Evolutionary conservation across 2,329 filamentous ascomycete genomes (phyloP).

Genomic region (Microsporum canis): DNA sequence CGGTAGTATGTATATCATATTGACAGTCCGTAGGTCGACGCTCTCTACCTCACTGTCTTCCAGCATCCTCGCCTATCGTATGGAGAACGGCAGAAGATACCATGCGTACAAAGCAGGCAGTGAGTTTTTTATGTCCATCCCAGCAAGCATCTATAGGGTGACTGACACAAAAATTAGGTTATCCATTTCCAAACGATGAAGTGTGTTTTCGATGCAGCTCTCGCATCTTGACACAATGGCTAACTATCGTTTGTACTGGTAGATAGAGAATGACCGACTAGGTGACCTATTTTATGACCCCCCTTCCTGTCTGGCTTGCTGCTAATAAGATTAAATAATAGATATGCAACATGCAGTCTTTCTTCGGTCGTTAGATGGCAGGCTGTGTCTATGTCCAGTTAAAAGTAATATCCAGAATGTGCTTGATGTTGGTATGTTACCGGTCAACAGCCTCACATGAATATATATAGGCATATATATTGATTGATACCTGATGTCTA

Average conservation of each 20-base stretch:
- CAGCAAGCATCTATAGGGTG: neutral
- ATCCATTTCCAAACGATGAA: neutral
- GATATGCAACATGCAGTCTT: constrained; percentile 32
- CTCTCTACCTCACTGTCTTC: constrained; percentile 10
- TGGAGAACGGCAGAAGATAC: constrained; percentile 17
- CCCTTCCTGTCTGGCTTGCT: neutral
- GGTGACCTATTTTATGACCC: neutral
- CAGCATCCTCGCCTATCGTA: constrained; percentile 12
- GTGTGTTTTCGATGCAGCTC: neutral
- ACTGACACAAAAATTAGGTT: neutral
- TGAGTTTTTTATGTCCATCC: neutral
- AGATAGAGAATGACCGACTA: neutral
- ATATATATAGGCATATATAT: neutral
- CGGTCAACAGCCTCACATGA: neutral
- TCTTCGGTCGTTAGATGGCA: constrained; percentile 25
- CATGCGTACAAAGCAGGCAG: constrained; percentile 13
- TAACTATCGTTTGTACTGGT: neutral
- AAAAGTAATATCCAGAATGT: constrained; percentile 19
- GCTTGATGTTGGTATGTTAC: constrained; percentile 31
- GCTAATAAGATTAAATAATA: constrained; percentile 32
- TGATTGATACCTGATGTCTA: neutral
- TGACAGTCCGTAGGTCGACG: neutral
- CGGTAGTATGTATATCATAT: neutral
- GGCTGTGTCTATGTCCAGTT: constrained; percentile 31
- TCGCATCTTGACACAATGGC: neutral